Percentiles rank a stretch among this genome's conserved stretches.
phyloP scores from a whole-genome alignment of 768 basidiomycete species.

The Mycena venus region DNA sequence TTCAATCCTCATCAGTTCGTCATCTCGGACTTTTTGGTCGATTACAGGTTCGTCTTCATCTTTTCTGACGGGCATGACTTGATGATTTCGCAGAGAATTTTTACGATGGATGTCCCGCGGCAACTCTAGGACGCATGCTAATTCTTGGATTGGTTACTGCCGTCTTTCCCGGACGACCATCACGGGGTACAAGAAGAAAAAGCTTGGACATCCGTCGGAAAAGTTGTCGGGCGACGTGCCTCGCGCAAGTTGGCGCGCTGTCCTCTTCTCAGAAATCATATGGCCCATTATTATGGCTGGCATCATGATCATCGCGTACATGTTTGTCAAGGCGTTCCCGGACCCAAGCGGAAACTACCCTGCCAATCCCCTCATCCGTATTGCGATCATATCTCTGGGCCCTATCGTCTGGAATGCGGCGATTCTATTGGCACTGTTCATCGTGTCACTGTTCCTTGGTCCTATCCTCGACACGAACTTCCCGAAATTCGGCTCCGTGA shows the following conservation, averaged over 20 bases:
- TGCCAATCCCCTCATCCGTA: conserved; percentile 90
- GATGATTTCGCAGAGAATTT: conserved; percentile 78
- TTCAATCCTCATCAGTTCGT: conserved; percentile 99
- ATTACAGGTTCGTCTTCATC: conserved; percentile 76
- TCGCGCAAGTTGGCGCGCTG: conserved; percentile 92
- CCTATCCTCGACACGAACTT: conserved; percentile 88
- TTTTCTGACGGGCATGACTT: background rate
- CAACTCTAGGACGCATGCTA: conserved; percentile 96
- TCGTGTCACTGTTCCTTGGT: conserved; percentile 92
- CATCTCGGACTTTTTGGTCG: conserved; percentile 96
- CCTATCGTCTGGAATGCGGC: conserved; percentile 97
- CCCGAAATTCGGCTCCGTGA: conserved; percentile 91
- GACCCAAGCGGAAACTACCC: conserved; percentile 68
- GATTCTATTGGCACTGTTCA: conserved; percentile 87
- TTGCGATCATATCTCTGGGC: conserved; percentile 92
- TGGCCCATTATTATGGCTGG: conserved; percentile 89
- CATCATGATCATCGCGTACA: conserved; percentile 89
- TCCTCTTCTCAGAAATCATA: conserved; percentile 88
- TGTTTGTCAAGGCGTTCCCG: conserved; percentile 94
- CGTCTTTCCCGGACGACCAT: conserved; percentile 98
- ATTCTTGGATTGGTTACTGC: conserved; percentile 99
- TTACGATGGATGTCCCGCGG: conserved; percentile 99
- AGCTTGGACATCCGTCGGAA: conserved; percentile 95
- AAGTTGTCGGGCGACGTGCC: conserved; percentile 97
- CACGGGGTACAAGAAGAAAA: conserved; percentile 99